Conservation (phyloP, 345 rosid genomes). For the Brassica rapa region DNA sequence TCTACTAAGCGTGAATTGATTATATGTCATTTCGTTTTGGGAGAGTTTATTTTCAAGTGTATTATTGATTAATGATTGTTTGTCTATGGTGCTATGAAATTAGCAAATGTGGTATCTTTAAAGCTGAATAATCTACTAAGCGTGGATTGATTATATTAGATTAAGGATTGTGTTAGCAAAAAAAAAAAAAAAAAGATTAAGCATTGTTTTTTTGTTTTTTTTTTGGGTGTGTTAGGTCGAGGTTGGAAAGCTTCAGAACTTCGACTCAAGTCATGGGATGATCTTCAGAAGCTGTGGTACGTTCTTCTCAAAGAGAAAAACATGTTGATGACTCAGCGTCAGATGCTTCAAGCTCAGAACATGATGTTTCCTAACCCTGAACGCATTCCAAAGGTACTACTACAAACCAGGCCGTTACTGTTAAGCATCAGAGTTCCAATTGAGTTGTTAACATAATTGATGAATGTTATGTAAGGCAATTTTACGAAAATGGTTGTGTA, state of each 20-base stretch:
- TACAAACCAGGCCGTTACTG: too few species aligned
- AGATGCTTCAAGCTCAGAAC: slow-evolving; percentile 92
- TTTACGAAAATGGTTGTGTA: neutral
- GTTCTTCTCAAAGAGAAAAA: slow-evolving; percentile 92
- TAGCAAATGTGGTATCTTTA: neutral
- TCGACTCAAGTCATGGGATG: slow-evolving; percentile 90
- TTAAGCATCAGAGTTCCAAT: slow-evolving; percentile 6
- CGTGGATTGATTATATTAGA: neutral
- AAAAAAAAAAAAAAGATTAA: too few species aligned
- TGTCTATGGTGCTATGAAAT: neutral
- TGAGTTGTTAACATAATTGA: neutral
- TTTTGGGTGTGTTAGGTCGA: slow-evolving; percentile 56
- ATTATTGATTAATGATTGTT: too few species aligned
- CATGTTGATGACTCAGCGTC: slow-evolving; percentile 95
- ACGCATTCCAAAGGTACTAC: slow-evolving; percentile 76
- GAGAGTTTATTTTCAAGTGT: too few species aligned
- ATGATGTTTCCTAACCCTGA: slow-evolving; percentile 91
- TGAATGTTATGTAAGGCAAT: neutral
- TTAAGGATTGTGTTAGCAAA: neutral
- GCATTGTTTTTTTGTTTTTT: neutral
- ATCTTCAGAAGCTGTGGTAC: slow-evolving; percentile 89
- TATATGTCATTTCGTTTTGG: too few species aligned
- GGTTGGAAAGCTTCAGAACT: slow-evolving; percentile 96
- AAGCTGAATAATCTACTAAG: neutral
- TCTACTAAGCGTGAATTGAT: too few species aligned